Evolutionary conservation across 768 basidiomycete genomes (phyloP), one percentile per base, ranked within the genome.

Genomic region (Roridomyces roridus): DNA sequence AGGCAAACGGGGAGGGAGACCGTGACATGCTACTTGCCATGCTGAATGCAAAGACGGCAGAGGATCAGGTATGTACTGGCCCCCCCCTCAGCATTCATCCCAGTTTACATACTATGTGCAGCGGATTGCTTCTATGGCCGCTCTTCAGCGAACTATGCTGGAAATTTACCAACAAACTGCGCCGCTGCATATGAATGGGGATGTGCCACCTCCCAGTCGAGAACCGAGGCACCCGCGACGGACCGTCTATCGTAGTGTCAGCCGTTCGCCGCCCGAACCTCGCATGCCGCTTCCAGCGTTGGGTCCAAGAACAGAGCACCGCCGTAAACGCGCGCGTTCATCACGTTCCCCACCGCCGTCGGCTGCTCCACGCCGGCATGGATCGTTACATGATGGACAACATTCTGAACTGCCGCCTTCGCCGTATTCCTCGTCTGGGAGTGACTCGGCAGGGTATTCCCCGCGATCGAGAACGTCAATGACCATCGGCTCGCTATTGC

Each of bases 1-100:
- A 84, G 53, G 74, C 85, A 35, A 91, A 88, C 67, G 95, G 95
- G 57, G 92, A 95, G 58, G 94, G 93, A 39, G 95, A 97, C 79
- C 82, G 94, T 21, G 93, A 96, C 48, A 89, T 96, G 85, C 80
- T 97, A 20, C 80, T 96, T 31, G 85, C 92, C 63, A 91, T 97
- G 83, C 79, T 97, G 46, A 93, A 90, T 57, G 94, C 94, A 67
- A 97, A 97, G 78, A 84, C 87, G 42, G 89, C 95, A 12, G 95
- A 97, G 70, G 95, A 97, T 69, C 91, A 96, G 84, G 93, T 92
- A 62, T 37, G 84, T 67, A 48, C n/a, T n/a, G n/a, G n/a, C n/a
- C 57, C 47, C 48, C 58, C 47, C 51, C 41, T 49, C 51, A 46
- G 31, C 31, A 34, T 8, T 3, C 4, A 15, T 8, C 3, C 31